Base-by-base conservation (phyloP, 148 eudicot species). In the Rhododendron simsii region DNA sequence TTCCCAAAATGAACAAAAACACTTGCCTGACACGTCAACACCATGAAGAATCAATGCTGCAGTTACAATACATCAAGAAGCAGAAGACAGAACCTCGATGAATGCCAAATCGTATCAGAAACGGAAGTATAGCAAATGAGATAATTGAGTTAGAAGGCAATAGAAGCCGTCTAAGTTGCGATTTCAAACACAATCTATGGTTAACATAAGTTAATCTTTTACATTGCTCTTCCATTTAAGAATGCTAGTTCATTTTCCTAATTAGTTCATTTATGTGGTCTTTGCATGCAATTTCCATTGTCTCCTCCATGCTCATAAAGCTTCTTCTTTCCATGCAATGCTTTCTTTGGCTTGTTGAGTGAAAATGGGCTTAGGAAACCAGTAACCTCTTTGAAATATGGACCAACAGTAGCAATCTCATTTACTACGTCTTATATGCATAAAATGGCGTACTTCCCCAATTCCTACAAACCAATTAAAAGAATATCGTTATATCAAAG, bases 381-480 rank as follows among this genome's bases (percentile, higher is more conserved):
- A 23, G 84, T 78, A 3, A 92, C 96, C 28, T 90, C 92, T 86
- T 94, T 94, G 53, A 95, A 96, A 78, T 95, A 93, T 41, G 91
- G 91, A 63, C 96, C 99, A n/a, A 95, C 95, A 51, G 83, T 90
- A 9, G 89, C 89, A 37, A 97, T 87, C 89, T 97, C 96, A 80
- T 93, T 94, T 81, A 93, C 94, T 50, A 94, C 79, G 86, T 97
- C 98, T 89, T 95, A 96, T 13, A 97, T 88, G 82, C 99, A 93
- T 83, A 97, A 44, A 76, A 95, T 91, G 53, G 87, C 90, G 63
- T 91, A 88, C 90, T 95, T 86, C 41, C 95, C 96, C 41, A 95
- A 51, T 85, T 89, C 95, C 98, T 95, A 89, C 15, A 75, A 81
- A 85, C 20, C 51, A 79, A 47, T 23, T 23, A 61, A 21, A 75